These are phyloP conservation scores for Podaxis sp. DNA, from an alignment of 768 basidiomycete species.

Conservation along the genomic window DNA sequence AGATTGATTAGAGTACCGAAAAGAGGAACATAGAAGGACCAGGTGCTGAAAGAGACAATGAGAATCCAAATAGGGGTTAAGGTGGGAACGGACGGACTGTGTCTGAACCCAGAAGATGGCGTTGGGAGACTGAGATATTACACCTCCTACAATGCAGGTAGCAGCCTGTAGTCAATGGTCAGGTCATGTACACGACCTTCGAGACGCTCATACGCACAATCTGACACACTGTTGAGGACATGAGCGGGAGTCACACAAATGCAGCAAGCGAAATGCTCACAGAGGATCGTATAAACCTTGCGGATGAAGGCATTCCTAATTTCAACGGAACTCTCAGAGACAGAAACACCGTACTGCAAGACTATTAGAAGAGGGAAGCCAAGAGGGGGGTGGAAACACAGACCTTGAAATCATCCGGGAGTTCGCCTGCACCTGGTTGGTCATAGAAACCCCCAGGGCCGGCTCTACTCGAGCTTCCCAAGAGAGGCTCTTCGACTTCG, in stretches of 20 bases:
- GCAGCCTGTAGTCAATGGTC: slow-evolving; percentile 41
- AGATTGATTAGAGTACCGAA: slow-evolving; percentile 79
- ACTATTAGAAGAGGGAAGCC: not conserved
- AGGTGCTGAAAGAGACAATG: slow-evolving; percentile 39
- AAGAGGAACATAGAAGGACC: slow-evolving; percentile 78
- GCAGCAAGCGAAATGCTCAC: slow-evolving; percentile 39
- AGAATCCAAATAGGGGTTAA: not conserved
- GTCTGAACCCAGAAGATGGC: slow-evolving; percentile 67
- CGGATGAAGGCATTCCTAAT: slow-evolving; percentile 84
- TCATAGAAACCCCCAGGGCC: slow-evolving; percentile 57
- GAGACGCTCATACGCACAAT: slow-evolving; percentile 44
- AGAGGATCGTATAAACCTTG: slow-evolving; percentile 88
- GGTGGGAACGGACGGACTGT: slow-evolving; percentile 43
- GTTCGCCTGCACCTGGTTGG: slow-evolving; percentile 67
- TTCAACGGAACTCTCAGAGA: slow-evolving; percentile 70
- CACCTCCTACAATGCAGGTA: slow-evolving; percentile 75
- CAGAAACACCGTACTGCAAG: slow-evolving; percentile 71
- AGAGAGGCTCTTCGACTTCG: slow-evolving; percentile 48
- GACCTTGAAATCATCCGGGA: slow-evolving; percentile 95
- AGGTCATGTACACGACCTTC: not conserved
- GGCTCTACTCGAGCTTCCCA: slow-evolving; percentile 42
- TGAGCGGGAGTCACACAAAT: slow-evolving; percentile 1
- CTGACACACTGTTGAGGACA: slow-evolving; percentile 50
- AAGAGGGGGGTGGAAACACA: slow-evolving; percentile 6
- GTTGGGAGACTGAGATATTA: slow-evolving; percentile 57